Conservation (phyloP, 2,329 filamentous ascomycete genomes). For the Fusarium sp. region DNA sequence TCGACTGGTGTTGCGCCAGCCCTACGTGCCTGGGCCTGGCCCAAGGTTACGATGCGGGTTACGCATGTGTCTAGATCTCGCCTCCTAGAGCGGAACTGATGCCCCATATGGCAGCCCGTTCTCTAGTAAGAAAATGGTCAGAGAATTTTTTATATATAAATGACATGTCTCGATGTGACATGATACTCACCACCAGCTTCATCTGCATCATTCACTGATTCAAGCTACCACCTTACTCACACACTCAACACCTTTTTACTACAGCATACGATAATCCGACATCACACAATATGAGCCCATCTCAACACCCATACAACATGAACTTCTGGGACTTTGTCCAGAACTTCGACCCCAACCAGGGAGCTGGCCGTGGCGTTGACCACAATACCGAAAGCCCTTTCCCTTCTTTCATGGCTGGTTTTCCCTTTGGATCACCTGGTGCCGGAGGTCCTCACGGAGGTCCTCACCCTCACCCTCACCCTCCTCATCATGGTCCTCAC, state of each 20-base stretch:
- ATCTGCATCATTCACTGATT: constrained; percentile 15
- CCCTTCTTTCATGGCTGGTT: constrained; percentile 51
- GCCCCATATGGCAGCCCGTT: constrained; percentile 30
- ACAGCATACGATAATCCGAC: constrained; percentile 1
- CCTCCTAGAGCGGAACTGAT: constrained; percentile 39
- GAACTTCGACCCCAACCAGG: constrained; percentile 52
- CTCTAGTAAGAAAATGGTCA: constrained; percentile 10
- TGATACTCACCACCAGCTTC: constrained; percentile 25
- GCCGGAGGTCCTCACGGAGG: constrained; percentile 7
- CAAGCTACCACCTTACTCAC: constrained; percentile 3
- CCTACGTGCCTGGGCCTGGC: constrained; percentile 46
- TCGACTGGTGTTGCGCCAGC: constrained; percentile 40
- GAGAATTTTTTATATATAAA: constrained; percentile 42
- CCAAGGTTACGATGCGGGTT: constrained; percentile 37
- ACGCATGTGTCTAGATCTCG: constrained; percentile 41
- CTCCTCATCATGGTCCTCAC: constrained; percentile 28
- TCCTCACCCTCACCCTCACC: constrained; percentile 2
- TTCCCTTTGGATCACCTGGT: constrained; percentile 53
- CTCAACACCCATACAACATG: constrained; percentile 44
- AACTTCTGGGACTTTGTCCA: constrained; percentile 57
- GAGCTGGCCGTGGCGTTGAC: constrained; percentile 58
- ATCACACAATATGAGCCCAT: constrained; percentile 44
- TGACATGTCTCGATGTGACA: constrained; percentile 20
- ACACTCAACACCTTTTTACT: constrained; percentile 9
- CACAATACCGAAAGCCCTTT: constrained; percentile 51